A percentile compares a stretch with the other conserved stretches of the same genome.
Evolutionary conservation across 2,329 filamentous ascomycete genomes (phyloP).

Genomic region (Monosporascus sp.): DNA sequence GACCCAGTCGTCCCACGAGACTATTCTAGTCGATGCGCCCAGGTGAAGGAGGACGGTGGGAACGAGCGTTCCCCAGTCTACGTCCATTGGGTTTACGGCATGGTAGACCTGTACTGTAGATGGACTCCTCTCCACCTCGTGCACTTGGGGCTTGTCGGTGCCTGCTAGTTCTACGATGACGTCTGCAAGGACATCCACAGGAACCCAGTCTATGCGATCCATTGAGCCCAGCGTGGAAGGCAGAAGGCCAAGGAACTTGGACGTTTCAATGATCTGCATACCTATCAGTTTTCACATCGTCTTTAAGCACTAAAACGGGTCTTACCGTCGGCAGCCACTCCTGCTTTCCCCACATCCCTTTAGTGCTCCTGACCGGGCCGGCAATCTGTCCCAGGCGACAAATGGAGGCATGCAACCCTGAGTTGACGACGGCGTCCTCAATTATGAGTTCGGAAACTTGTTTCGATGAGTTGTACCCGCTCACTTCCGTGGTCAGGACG

Average conservation of each 20-base stretch:
- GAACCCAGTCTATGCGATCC: conserved; percentile 5
- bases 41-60: not conserved
- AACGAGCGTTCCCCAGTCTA: not conserved
- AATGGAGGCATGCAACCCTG: conserved; percentile 2
- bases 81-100: not conserved
- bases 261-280: conserved; percentile 3
- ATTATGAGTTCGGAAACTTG: conserved; percentile 4
- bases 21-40: not conserved
- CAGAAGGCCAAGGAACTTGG: conserved; percentile 4
- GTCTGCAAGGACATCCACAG: conserved; percentile 4
- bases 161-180: conserved; percentile 2
- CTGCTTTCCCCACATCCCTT: conserved; percentile 6
- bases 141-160: not conserved
- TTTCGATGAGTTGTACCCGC: conserved; percentile 9
- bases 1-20: not conserved
- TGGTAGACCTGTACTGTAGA: not conserved
- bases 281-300: not conserved
- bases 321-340: conserved; percentile 6
- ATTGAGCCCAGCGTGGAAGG: conserved; percentile 5
- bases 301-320: not conserved
- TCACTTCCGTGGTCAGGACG: conserved; percentile 1
- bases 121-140: not conserved
- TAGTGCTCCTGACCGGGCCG: conserved; percentile 1
- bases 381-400: conserved; percentile 6
- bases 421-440: not conserved